Evolutionary conservation across 176 grass and related monocot species (phyloP).

Genomic region (Rhynchospora tenuis): DNA sequence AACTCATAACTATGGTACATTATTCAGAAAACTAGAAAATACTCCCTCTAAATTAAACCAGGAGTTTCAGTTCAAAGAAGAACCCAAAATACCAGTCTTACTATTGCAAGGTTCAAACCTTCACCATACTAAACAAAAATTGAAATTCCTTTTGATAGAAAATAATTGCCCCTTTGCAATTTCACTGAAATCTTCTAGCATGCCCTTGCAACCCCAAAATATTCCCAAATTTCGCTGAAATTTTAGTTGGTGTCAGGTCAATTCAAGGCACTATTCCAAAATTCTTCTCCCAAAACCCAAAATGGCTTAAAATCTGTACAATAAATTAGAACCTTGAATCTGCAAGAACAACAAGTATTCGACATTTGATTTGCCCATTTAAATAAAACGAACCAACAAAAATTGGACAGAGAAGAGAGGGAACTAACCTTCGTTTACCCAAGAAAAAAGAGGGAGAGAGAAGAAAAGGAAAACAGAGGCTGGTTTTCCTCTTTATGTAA

Average conservation of each 20-base stretch:
- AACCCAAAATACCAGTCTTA: neutral
- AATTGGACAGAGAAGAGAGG: neutral
- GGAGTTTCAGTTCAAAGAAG: neutral
- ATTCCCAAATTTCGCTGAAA: neutral
- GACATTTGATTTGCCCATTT: neutral
- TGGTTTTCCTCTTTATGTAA: neutral
- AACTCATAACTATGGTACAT: neutral
- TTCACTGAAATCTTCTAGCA: neutral
- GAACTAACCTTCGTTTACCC: neutral
- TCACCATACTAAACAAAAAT: constrained; percentile 4
- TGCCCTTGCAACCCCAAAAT: neutral
- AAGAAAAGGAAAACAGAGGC: neutral
- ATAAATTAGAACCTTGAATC: neutral
- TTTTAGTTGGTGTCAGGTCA: neutral
- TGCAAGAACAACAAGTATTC: neutral
- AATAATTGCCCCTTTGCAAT: neutral
- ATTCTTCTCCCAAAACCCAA: neutral
- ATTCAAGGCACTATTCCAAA: neutral
- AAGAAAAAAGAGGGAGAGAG: neutral
- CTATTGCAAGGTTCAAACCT: neutral
- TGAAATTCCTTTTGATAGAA: neutral
- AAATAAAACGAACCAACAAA: neutral
- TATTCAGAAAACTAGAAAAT: neutral
- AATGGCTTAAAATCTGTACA: neutral
- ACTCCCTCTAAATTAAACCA: neutral